Evolutionary conservation across 2,329 filamentous ascomycete species (phyloP).

Genomic region (Colletotrichum chrysophilum): DNA sequence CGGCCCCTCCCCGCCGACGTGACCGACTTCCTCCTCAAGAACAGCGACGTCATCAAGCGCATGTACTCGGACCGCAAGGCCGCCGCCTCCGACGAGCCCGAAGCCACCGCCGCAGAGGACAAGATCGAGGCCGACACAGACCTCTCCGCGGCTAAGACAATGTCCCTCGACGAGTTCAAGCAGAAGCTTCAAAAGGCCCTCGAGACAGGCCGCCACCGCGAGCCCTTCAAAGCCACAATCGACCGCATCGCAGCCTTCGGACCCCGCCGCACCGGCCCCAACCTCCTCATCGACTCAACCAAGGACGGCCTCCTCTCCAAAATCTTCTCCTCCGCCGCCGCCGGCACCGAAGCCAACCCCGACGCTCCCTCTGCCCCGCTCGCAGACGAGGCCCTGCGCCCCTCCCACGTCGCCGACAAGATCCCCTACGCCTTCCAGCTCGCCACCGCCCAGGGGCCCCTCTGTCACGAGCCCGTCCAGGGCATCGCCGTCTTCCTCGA

Average conservation of each 20-base stretch:
- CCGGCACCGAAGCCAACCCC: slow-evolving; percentile 15
- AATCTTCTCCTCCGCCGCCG: slow-evolving; percentile 57
- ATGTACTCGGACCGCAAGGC: slow-evolving; percentile 73
- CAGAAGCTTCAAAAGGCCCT: slow-evolving; percentile 72
- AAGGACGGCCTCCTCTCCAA: slow-evolving; percentile 72
- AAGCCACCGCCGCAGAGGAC: slow-evolving; percentile 26
- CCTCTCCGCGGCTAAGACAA: slow-evolving; percentile 58
- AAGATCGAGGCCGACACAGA: slow-evolving; percentile 59
- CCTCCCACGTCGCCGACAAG: slow-evolving; percentile 83
- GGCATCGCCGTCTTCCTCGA: slow-evolving; percentile 92
- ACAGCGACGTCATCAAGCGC: slow-evolving; percentile 77
- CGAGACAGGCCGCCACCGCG: slow-evolving; percentile 73
- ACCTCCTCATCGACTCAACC: slow-evolving; percentile 87
- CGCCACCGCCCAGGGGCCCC: slow-evolving; percentile 83
- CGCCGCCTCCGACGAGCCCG: slow-evolving; percentile 42
- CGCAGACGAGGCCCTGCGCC: slow-evolving; percentile 56
- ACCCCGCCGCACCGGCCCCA: slow-evolving; percentile 83
- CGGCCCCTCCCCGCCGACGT: slow-evolving; percentile 78
- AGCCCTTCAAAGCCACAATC: slow-evolving; percentile 78
- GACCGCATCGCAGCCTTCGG: slow-evolving; percentile 91
- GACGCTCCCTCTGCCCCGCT: slow-evolving; percentile 36
- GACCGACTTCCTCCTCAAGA: slow-evolving; percentile 85
- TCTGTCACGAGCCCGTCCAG: slow-evolving; percentile 93
- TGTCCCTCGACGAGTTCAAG: slow-evolving; percentile 80
- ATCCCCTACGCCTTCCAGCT: slow-evolving; percentile 95